These are phyloP conservation scores for Mitragyna speciosa DNA, from an alignment of 257 asterid species.

Conservation along the genomic window DNA sequence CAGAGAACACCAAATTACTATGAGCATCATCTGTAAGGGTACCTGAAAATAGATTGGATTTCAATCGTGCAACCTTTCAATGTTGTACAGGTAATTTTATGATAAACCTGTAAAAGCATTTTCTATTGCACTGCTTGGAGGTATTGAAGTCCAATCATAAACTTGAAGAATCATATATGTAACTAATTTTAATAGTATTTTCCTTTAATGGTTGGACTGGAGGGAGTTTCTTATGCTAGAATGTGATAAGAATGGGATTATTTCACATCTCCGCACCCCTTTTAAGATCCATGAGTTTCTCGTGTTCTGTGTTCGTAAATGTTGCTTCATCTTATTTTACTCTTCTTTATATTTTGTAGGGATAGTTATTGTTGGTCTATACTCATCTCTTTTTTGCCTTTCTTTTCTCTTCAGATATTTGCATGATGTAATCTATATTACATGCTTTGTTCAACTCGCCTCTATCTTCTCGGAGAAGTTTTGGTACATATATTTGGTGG, in stretches of 20 bases:
- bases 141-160: not conserved
- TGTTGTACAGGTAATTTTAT: not conserved
- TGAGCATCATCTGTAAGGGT: not conserved
- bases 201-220: not conserved
- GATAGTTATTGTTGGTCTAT: not conserved
- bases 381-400: constrained; percentile 1
- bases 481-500: constrained; percentile 89
- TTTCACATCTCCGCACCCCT: not conserved
- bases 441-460: constrained; percentile 83
- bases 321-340: not conserved
- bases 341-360: not conserved
- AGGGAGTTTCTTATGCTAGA: not conserved
- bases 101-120: not conserved
- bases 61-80: not conserved
- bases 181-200: not conserved
- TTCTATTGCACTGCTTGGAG: too few relatives aligned
- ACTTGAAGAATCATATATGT: not conserved
- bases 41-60: not conserved
- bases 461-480: constrained; percentile 82
- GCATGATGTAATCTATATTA: constrained; percentile 88
- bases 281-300: not conserved
- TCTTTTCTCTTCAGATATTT: constrained; percentile 60
- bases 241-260: not conserved
- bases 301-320: not conserved
- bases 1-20: not conserved